These are phyloP conservation scores for Aspergillus heteromorphus DNA, from an alignment of 495 filamentous ascomycete species.

Conservation along the genomic window DNA sequence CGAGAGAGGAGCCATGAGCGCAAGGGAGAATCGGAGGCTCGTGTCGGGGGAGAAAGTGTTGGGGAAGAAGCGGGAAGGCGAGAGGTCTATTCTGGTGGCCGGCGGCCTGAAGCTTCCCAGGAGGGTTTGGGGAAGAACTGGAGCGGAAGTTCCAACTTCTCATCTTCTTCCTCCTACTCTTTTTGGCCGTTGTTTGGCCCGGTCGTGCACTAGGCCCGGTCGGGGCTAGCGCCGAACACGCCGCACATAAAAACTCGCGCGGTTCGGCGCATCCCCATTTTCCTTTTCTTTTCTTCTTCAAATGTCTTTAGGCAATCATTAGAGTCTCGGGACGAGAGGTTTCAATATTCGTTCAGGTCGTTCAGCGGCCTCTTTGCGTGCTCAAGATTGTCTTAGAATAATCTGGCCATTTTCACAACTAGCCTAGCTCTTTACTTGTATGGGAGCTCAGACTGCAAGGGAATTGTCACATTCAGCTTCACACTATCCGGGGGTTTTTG, in stretches of 20 bases:
- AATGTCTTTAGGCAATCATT: slow-evolving; percentile 96
- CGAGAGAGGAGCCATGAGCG: slow-evolving; percentile 25
- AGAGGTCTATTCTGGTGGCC: background rate
- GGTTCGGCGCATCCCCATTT: slow-evolving; percentile 40
- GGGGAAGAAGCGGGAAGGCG: background rate
- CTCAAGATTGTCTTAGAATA: slow-evolving; percentile 97
- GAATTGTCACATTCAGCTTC: slow-evolving; percentile 42
- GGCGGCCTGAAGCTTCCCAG: slow-evolving; percentile 3
- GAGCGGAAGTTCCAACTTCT: slow-evolving; percentile 1
- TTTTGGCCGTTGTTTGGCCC: slow-evolving; percentile 29
- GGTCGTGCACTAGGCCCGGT: slow-evolving; percentile 27
- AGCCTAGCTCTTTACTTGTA: slow-evolving; percentile 50
- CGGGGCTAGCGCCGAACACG: slow-evolving; percentile 23
- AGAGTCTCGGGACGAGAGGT: slow-evolving; percentile 98
- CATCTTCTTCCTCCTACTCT: slow-evolving; percentile 14
- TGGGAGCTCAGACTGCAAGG: slow-evolving; percentile 51
- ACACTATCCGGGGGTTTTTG: background rate
- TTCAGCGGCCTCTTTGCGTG: slow-evolving; percentile 78
- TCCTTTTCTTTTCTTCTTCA: slow-evolving; percentile 54
- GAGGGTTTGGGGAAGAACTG: slow-evolving; percentile 8
- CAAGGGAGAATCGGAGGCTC: background rate
- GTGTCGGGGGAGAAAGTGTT: background rate
- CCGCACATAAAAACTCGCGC: slow-evolving; percentile 19
- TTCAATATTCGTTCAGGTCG: slow-evolving; percentile 94
- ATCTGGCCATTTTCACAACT: slow-evolving; percentile 63